Evolutionary conservation across 208 protist genomes (phyloP).

Genomic region (Acanthamoeba rhysodes): DNA sequence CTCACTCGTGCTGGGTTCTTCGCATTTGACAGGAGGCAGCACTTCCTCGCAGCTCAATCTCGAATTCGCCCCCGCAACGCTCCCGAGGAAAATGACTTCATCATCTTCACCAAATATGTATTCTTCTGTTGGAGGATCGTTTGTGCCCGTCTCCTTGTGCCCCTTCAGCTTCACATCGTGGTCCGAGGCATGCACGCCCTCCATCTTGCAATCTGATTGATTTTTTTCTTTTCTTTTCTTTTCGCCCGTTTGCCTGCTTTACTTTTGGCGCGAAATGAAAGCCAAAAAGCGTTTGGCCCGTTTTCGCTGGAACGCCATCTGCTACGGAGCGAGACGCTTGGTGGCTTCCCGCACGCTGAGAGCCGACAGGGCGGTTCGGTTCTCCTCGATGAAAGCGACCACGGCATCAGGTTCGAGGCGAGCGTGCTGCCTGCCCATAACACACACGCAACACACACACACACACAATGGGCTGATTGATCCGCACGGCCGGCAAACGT

Average conservation of each 20-base stretch:
- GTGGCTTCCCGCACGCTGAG: neutral
- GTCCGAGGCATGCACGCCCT: no score
- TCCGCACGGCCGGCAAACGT: no score
- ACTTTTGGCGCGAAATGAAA: no score
- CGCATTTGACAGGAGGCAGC: neutral
- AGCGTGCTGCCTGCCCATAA: neutral
- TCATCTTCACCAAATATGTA: neutral
- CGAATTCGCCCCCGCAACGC: neutral
- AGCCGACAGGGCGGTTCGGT: neutral
- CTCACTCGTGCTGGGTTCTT: neutral
- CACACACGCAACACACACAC: neutral
- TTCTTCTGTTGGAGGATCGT: no score
- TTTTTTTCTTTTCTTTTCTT: no score
- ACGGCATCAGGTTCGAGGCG: conserved; percentile 4
- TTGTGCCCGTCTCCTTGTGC: no score
- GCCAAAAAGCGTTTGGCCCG: no score
- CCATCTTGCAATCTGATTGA: no score
- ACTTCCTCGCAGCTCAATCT: neutral
- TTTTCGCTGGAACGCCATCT: neutral
- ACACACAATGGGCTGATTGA: no score
- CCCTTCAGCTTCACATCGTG: no score
- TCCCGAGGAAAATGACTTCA: neutral
- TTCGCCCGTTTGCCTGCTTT: no score
- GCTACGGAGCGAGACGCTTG: neutral
- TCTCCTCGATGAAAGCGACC: neutral